Base-by-base conservation (phyloP, 139 green algal species). In the Chlamydomonas incerta region DNA sequence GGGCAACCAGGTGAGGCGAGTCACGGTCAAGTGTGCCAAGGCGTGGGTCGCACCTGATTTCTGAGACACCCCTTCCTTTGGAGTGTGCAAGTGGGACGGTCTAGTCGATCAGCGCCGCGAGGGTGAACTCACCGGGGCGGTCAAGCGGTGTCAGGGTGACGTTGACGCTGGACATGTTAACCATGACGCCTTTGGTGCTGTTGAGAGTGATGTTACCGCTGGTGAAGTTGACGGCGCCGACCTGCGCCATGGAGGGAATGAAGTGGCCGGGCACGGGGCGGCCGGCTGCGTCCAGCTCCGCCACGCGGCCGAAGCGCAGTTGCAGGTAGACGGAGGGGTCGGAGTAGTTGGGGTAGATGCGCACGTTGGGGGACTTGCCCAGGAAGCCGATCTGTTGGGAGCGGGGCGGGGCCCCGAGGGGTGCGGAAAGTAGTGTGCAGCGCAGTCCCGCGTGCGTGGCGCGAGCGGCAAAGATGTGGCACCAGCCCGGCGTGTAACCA, bases 321-420 rank as follows among this genome's bases (percentile, higher is more conserved):
- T 83, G 76, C 60, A 83, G 60, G 41, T 72, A 83, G 60, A 83
- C 58, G 37, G 15, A 41, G 60, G 76, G 46, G 58, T 83, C 76
- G 35, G 76, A 83, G 62, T 65, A 73, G 76, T 83, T 83, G 35
- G 76, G 76, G 62, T 83, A 83, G 62, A 83, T 63, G 60, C 76
- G 76, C 14, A 83, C 15, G 37, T 83, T 83, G 76, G 76, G 33
- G 37, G 62, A 73, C 17, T 73, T 62, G 63, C 76, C 76, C 41
- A 83, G 37, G 63, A 83, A 73, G 37, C 60, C 58, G 5, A 83
- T 35, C 76, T 83, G 55, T 6, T n/a, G n/a, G n/a, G n/a, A n/a
- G n/a, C n/a, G n/a, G n/a, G n/a, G n/a, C n/a, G n/a, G n/a, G n/a
- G n/a, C n/a, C n/a, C n/a, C n/a, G n/a, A n/a, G n/a, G n/a, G n/a